Evolutionary conservation across 1,284 basidiomycete species (phyloP).

Genomic region (Boletellus dicymbophilus): DNA sequence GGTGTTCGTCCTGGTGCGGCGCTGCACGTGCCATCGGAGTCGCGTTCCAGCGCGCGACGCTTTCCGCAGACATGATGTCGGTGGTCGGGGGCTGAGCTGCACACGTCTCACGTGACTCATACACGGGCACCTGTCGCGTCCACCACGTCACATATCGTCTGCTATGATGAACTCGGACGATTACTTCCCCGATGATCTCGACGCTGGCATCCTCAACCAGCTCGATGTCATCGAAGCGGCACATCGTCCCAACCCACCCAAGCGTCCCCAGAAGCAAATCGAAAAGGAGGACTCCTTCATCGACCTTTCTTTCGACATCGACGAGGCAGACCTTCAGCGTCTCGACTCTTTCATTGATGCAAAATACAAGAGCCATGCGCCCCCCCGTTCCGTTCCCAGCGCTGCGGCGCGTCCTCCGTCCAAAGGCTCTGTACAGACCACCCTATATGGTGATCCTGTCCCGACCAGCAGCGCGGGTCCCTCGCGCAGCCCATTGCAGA

Average conservation of each 20-base stretch:
- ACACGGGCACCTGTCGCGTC: neutral
- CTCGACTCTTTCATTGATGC: slow-evolving; percentile 55
- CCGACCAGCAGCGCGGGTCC: slow-evolving; percentile 33
- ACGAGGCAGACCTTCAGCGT: slow-evolving; percentile 52
- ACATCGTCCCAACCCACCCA: slow-evolving; percentile 32
- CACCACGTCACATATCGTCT: slow-evolving; percentile 8
- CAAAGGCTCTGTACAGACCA: slow-evolving; percentile 56
- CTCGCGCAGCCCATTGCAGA: slow-evolving; percentile 37
- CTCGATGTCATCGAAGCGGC: slow-evolving; percentile 71
- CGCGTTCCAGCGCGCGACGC: slow-evolving; percentile 71
- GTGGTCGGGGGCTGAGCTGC: neutral
- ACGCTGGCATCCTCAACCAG: slow-evolving; percentile 49
- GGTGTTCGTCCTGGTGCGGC: slow-evolving; percentile 17
- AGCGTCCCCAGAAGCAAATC: slow-evolving; percentile 16
- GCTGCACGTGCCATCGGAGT: slow-evolving; percentile 52
- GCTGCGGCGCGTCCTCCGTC: slow-evolving; percentile 34
- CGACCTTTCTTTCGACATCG: slow-evolving; percentile 57
- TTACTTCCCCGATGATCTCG: slow-evolving; percentile 49
- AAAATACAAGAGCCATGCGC: slow-evolving; percentile 37
- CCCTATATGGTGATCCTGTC: slow-evolving; percentile 56
- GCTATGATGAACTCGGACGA: slow-evolving; percentile 72
- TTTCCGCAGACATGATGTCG: slow-evolving; percentile 59
- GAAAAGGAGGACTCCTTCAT: slow-evolving; percentile 50
- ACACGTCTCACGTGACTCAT: neutral
- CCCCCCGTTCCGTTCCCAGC: slow-evolving; percentile 45